Percentiles rank a stretch among this genome's conserved stretches.
phyloP scores from a whole-genome alignment of 2,329 filamentous ascomycete species.

The Pseudogymnoascus destructans region DNA sequence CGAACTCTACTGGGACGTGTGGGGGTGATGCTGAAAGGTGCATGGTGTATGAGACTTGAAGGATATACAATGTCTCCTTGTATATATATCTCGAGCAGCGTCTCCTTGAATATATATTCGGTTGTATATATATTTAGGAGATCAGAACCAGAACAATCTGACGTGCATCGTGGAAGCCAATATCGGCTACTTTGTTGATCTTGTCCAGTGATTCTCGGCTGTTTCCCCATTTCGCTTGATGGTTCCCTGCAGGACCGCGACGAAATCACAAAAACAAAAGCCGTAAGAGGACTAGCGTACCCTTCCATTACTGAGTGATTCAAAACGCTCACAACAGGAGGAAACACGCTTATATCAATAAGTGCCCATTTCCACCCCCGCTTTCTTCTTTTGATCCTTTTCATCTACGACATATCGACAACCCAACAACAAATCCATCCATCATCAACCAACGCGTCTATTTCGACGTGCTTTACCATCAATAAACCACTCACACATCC shows the following conservation, averaged over 20 bases:
- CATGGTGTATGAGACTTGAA: not conserved
- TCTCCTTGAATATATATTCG: not conserved
- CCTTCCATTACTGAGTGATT: constrained; percentile 16
- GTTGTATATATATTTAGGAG: not conserved
- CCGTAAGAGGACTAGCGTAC: constrained; percentile 18
- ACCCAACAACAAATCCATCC: constrained; percentile 18
- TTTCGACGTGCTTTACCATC: constrained; percentile 25
- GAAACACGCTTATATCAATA: constrained; percentile 17
- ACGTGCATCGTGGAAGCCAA: not conserved
- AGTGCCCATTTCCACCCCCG: constrained; percentile 16
- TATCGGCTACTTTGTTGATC: not conserved
- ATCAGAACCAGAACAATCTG: not conserved
- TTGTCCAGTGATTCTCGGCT: not conserved
- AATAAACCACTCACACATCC: constrained; percentile 23
- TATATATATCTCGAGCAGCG: not conserved
- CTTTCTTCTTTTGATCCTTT: constrained; percentile 19
- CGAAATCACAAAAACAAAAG: constrained; percentile 9
- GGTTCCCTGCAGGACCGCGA: not conserved
- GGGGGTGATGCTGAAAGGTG: not conserved
- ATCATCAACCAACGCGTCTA: constrained; percentile 21
- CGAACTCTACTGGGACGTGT: not conserved
- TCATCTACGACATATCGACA: constrained; percentile 16
- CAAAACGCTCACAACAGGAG: constrained; percentile 8
- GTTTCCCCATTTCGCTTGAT: constrained; percentile 4
- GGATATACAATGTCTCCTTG: not conserved